Base-by-base conservation (phyloP, 768 basidiomycete species). In the Dentipellis sp. region DNA sequence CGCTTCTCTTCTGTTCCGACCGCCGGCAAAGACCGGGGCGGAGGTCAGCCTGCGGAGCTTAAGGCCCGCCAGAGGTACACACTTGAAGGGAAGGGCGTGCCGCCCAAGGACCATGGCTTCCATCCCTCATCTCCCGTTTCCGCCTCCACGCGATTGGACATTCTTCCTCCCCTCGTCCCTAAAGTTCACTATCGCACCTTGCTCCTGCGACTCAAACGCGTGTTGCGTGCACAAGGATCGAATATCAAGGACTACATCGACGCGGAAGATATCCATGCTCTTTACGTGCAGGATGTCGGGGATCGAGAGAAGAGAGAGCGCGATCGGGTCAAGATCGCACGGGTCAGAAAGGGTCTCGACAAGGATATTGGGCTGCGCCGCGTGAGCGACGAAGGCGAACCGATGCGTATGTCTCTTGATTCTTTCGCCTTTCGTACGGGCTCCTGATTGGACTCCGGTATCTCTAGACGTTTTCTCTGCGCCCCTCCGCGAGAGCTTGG, bases 401-500 rank as follows among this genome's bases (percentile, higher is more conserved):
- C 42, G 16, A 45, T 45, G 40, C 57, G 39, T 11, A 50, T 22
- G 16, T 53, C 53, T 57, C 23, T 53, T 60, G 8, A 11, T 47
- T 8, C 11, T 51, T 21, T 4, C 12, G 21, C 40, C 35, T 16
- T 23, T 7, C 10, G 50, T 16, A 6, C 52, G 16, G 17, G 4
- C 47, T 10, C 14, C 38, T 49, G n/a, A 37, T 22, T 29, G n/a
- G 10, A 16, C 54, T 23, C 16, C 16, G n/a, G 7, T 6, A 47
- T 2, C 29, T 29, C 14, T n/a, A 76, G 75, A 66, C 23, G 67
- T 69, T 8, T 71, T 76, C 51, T 73, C 71, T 0, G 60, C 69
- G n/a, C 62, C 71, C 0, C 63, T 76, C 45, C 64, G 67, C 14
- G 67, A 73, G 16, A 65, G 70, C 5, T 56, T 72, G 8, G 54